phyloP scores from a whole-genome alignment of 1,284 basidiomycete species.

The Hypsizygus ulmarius region DNA sequence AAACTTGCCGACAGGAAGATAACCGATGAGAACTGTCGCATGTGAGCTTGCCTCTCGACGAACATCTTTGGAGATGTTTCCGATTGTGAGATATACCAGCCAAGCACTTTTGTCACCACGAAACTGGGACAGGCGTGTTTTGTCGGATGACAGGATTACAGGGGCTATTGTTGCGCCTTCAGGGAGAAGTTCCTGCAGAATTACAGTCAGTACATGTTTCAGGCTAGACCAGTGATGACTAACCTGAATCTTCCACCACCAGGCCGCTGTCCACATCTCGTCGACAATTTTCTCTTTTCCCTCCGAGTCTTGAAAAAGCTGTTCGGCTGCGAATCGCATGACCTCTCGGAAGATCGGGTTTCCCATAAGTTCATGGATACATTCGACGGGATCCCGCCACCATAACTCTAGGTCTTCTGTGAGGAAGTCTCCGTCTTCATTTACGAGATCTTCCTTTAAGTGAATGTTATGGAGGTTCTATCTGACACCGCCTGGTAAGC shows the following conservation, averaged over 20 bases:
- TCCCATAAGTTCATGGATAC: slow-evolving; percentile 25
- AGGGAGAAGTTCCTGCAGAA: too few relatives aligned
- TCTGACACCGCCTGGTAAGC: slow-evolving; percentile 24
- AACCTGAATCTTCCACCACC: slow-evolving; percentile 41
- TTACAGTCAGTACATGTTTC: too few relatives aligned
- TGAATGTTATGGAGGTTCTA: slow-evolving; percentile 21
- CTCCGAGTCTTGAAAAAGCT: slow-evolving; percentile 26
- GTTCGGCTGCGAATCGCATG: slow-evolving; percentile 31
- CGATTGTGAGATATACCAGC: slow-evolving; percentile 39
- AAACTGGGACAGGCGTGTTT: slow-evolving; percentile 36
- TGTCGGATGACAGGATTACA: slow-evolving; percentile 37
- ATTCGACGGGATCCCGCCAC: slow-evolving; percentile 27
- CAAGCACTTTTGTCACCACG: slow-evolving; percentile 36
- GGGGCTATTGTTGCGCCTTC: slow-evolving; percentile 23
- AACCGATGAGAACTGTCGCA: slow-evolving; percentile 32
- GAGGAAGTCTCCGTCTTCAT: slow-evolving; percentile 19
- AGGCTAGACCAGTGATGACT: slow-evolving; percentile 2
- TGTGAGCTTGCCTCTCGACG: slow-evolving; percentile 19
- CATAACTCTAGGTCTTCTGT: slow-evolving; percentile 30
- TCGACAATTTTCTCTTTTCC: slow-evolving; percentile 25
- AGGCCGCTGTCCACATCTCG: slow-evolving; percentile 43
- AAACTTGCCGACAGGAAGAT: slow-evolving; percentile 35
- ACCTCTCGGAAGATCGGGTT: slow-evolving; percentile 30
- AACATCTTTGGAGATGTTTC: slow-evolving; percentile 34
- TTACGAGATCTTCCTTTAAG: slow-evolving; percentile 24